A percentile compares a stretch with the other conserved stretches of the same genome.
Conservation (phyloP, 805 yeast species). For the Cyberlindnera meyerae region DNA sequence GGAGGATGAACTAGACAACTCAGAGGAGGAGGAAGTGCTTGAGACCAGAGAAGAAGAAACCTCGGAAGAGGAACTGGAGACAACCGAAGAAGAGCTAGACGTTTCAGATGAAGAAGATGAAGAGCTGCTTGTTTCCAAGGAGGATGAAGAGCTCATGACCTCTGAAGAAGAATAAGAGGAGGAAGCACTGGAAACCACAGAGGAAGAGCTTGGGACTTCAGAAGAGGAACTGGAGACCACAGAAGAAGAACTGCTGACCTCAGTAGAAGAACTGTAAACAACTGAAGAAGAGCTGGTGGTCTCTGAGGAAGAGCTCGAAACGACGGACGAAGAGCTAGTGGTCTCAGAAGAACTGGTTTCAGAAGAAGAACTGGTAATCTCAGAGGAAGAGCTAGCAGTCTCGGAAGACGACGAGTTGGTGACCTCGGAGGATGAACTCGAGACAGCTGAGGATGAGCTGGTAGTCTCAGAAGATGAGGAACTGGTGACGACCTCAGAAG, state of each 20-base stretch:
- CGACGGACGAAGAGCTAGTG: not conserved
- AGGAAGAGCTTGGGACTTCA: no score
- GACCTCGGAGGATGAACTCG: not conserved
- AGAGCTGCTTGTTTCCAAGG: not conserved
- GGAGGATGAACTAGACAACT: not conserved
- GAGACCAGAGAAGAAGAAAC: not conserved
- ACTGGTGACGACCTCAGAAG: not conserved
- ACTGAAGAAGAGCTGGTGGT: not conserved
- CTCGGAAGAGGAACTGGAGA: no score
- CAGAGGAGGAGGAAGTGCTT: not conserved
- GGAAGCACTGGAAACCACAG: no score
- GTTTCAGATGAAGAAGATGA: not conserved
- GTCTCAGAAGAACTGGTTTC: not conserved
- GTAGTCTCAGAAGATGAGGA: not conserved
- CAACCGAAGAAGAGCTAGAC: not conserved
- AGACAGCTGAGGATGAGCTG: not conserved
- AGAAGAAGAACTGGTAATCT: not conserved
- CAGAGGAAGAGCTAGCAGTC: not conserved
- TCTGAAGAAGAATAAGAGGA: not conserved
- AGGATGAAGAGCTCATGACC: slow-evolving; percentile 1
- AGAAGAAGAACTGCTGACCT: not conserved
- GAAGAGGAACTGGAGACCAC: no score
- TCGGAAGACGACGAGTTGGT: not conserved
- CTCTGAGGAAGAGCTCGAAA: not conserved
- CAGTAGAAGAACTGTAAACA: not conserved